Conservation (phyloP, 345 rosid genomes). For the Ricinus communis region DNA sequence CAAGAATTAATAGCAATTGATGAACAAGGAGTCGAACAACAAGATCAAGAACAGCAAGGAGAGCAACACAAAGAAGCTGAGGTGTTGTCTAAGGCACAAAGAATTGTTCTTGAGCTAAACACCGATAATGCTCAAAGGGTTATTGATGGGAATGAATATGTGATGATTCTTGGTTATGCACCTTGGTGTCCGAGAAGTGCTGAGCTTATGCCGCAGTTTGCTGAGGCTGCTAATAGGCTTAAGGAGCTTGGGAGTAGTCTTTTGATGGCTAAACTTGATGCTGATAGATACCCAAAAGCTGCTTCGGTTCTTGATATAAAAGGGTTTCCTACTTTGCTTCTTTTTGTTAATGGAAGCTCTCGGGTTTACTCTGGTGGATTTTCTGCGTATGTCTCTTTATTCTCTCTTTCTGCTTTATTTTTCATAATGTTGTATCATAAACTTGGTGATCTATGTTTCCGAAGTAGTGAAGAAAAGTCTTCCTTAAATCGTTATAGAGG, state of each 20-base stretch:
- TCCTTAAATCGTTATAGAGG: too few relatives aligned
- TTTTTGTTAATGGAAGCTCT: constrained; percentile 73
- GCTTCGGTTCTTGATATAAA: constrained; percentile 65
- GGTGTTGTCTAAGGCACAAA: constrained; percentile 71
- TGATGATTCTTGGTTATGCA: constrained; percentile 76
- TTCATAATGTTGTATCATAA: not conserved
- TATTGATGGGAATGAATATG: constrained; percentile 55
- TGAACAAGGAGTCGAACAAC: constrained; percentile 43
- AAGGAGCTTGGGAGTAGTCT: constrained; percentile 58
- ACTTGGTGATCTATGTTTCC: not conserved
- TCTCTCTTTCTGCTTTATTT: not conserved
- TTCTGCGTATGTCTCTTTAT: constrained; percentile 50
- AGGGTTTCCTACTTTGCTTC: constrained; percentile 78
- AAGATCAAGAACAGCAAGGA: constrained; percentile 29
- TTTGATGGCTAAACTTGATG: constrained; percentile 84
- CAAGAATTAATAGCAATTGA: constrained; percentile 68
- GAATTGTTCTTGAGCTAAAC: constrained; percentile 70
- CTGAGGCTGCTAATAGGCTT: constrained; percentile 76
- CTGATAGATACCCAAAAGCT: constrained; percentile 64
- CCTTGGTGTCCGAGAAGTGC: constrained; percentile 92
- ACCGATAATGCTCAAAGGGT: constrained; percentile 50
- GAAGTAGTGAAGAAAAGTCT: not conserved
- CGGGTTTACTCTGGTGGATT: constrained; percentile 70
- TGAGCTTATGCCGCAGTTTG: constrained; percentile 83
- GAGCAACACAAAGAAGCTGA: constrained; percentile 57